Conservation (phyloP, 164 flowering plant genomes). For the Chimonanthus salicifolius region DNA sequence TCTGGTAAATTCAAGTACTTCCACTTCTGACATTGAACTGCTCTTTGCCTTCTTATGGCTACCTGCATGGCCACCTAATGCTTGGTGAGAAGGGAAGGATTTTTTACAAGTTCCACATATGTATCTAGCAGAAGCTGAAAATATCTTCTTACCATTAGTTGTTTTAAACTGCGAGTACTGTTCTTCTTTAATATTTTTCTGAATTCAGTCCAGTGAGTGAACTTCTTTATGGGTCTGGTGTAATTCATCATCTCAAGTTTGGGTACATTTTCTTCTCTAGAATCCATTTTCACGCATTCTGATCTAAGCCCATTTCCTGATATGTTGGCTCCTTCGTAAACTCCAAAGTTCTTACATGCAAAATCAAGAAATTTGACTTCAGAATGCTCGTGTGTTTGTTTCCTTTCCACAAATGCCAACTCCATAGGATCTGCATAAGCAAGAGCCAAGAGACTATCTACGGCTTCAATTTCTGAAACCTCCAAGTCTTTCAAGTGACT, state of each 20-base stretch:
- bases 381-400: background rate
- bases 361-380: no score
- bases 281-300: no score
- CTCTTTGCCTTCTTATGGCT: constrained; percentile 32
- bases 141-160: background rate
- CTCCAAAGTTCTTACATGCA: background rate
- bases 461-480: background rate
- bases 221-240: background rate
- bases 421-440: background rate
- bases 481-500: background rate
- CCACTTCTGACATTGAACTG: background rate
- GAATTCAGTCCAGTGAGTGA: background rate
- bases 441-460: background rate
- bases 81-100: background rate
- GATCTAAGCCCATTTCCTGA: background rate
- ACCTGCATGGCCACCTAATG: constrained; percentile 10
- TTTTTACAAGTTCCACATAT: background rate
- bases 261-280: background rate
- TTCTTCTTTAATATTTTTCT: no score
- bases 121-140: background rate
- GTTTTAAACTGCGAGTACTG: no score
- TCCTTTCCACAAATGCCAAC: background rate
- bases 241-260: background rate
- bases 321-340: background rate
- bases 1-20: background rate